These are phyloP conservation scores for Paraphaeosphaeria minitans DNA, from an alignment of 2,329 filamentous ascomycete species.

Conservation along the genomic window DNA sequence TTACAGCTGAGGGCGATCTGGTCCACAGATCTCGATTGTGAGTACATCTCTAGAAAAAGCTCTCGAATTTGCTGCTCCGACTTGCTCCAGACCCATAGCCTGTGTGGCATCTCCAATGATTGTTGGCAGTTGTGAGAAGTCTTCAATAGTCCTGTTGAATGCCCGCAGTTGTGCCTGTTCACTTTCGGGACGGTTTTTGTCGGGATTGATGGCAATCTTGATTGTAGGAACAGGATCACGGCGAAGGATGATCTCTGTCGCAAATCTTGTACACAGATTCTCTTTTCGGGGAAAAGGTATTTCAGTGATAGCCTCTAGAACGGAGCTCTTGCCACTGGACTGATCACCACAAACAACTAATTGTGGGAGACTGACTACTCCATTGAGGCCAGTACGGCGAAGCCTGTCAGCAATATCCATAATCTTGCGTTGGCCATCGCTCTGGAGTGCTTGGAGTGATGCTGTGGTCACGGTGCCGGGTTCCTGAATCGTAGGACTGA, in stretches of 20 bases:
- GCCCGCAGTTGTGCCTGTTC: conserved; percentile 41
- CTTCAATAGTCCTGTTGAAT: conserved; percentile 44
- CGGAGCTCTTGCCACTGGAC: conserved; percentile 37
- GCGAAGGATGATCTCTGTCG: conserved; percentile 58
- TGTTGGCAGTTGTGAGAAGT: conserved; percentile 50
- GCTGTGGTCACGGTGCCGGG: conserved; percentile 30
- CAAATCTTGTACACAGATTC: conserved; percentile 63
- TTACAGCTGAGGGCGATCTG: conserved; percentile 38
- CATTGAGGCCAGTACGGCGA: conserved; percentile 52
- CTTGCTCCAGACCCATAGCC: conserved; percentile 53
- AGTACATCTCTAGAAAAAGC: conserved; percentile 52
- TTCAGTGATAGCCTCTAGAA: conserved; percentile 50
- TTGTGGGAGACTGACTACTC: conserved; percentile 40
- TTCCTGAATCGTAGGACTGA: conserved; percentile 10
- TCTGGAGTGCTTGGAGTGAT: conserved; percentile 52
- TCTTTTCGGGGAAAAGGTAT: conserved; percentile 64
- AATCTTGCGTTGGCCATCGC: conserved; percentile 52
- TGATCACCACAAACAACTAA: conserved; percentile 40
- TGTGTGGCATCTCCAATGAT: conserved; percentile 60
- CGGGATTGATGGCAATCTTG: conserved; percentile 47
- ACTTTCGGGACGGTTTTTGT: conserved; percentile 28
- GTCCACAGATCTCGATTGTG: conserved; percentile 51
- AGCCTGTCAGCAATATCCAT: conserved; percentile 61
- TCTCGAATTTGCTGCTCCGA: conserved; percentile 20
- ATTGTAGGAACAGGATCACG: conserved; percentile 29